These are phyloP conservation scores for Solanum pinnatisectum DNA, from an alignment of 257 asterid genomes.

Conservation along the genomic window DNA sequence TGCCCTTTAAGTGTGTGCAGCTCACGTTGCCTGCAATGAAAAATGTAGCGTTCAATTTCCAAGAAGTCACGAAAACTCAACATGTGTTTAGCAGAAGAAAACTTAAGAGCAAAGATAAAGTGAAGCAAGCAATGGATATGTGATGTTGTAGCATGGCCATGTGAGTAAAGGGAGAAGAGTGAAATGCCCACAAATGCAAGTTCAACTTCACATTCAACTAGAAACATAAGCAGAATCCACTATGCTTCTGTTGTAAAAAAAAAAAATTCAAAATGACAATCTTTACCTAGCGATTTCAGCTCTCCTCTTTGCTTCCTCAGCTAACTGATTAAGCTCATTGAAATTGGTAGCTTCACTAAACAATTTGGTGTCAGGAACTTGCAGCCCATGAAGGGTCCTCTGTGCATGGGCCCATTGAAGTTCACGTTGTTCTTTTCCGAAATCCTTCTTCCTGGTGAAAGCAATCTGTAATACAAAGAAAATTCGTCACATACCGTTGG, in stretches of 20 bases:
- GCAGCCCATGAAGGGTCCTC: constrained; percentile 90
- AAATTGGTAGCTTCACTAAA: constrained; percentile 62
- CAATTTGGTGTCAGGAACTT: constrained; percentile 87
- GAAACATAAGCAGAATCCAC: not conserved
- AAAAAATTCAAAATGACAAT: not conserved
- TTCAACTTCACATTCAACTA: not conserved
- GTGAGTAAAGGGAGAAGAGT: not conserved
- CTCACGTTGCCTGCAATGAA: constrained; percentile 58
- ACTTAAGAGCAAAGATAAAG: not conserved
- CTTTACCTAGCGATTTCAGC: constrained; percentile 92
- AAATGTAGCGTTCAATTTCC: not conserved
- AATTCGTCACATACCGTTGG: not conserved
- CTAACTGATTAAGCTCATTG: constrained; percentile 90
- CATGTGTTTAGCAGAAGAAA: not conserved
- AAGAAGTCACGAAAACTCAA: not conserved
- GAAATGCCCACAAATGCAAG: not conserved
- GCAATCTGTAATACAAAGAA: constrained; percentile 52
- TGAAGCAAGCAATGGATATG: not conserved
- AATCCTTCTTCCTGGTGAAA: constrained; percentile 90
- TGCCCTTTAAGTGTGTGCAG: constrained; percentile 88
- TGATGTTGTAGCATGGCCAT: not conserved
- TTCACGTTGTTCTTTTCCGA: constrained; percentile 94
- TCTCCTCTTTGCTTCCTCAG: constrained; percentile 96
- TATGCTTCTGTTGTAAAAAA: not conserved
- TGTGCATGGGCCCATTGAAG: constrained; percentile 97